These are phyloP conservation scores for Lasiosphaeria miniovina DNA, from an alignment of 495 filamentous ascomycete species.

Conservation along the genomic window DNA sequence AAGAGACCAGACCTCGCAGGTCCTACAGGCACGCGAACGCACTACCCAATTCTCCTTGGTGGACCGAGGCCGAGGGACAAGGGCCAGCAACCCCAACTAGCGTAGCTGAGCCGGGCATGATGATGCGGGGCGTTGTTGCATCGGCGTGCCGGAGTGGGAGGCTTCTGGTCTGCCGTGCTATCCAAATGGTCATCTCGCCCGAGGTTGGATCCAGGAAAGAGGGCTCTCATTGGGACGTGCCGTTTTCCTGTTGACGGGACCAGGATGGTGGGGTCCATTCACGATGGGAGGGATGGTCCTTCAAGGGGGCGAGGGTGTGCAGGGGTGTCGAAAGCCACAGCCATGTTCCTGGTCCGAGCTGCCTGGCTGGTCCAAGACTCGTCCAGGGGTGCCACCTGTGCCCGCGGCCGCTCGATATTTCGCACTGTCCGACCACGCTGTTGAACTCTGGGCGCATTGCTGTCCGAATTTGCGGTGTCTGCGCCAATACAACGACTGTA, in stretches of 20 bases:
- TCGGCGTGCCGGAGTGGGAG: slow-evolving; percentile 12
- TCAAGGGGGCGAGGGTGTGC: slow-evolving; percentile 10
- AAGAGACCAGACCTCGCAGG: neutral
- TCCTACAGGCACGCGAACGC: slow-evolving; percentile 1
- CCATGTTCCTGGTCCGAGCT: slow-evolving; percentile 19
- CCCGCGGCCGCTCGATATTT: neutral
- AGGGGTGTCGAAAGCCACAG: slow-evolving; percentile 9
- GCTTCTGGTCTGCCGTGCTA: slow-evolving; percentile 12
- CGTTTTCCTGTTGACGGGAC: slow-evolving; percentile 14
- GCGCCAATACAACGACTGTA: neutral
- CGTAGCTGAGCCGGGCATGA: slow-evolving; percentile 2
- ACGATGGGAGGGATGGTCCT: neutral
- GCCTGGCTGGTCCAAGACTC: slow-evolving; percentile 4
- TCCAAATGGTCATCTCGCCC: slow-evolving; percentile 22
- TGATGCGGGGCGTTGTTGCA: slow-evolving; percentile 17
- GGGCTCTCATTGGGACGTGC: slow-evolving; percentile 19
- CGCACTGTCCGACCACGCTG: slow-evolving; percentile 1
- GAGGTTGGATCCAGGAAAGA: slow-evolving; percentile 19
- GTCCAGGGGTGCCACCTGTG: neutral
- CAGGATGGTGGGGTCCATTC: slow-evolving; percentile 15
- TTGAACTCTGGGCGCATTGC: neutral
- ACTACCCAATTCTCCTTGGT: slow-evolving; percentile 8
- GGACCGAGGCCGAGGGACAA: slow-evolving; percentile 14
- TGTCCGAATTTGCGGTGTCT: neutral
- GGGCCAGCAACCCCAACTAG: slow-evolving; percentile 12